Base-by-base conservation (phyloP, 2,329 filamentous ascomycete genomes). In the Microsporum audouinii region DNA sequence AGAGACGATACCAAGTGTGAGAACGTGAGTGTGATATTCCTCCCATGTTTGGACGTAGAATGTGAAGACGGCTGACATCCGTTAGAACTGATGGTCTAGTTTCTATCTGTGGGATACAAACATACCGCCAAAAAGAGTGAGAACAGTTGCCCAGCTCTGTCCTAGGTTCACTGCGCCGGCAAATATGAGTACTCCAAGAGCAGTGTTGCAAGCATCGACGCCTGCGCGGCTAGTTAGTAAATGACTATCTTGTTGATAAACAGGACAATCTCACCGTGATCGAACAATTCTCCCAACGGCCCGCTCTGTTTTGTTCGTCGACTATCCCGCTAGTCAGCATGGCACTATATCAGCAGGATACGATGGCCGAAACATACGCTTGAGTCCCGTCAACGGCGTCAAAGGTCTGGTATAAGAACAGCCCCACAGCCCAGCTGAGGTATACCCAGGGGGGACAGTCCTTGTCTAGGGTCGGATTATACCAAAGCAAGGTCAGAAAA, bases 11-110 rank as follows among this genome's bases (percentile, higher is more conserved):
- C 94, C 94, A 4, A 99, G 83, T 1, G 91, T 96, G 56, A 99
- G 83, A 2, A 91, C 94, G 75, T 96, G 91, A 58, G 94, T 99
- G 77, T 97, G 92, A 77, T 97, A 99, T 74, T 97, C 94, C 71
- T 99, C 94, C 94, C 94, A 99, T 38, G 94, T 97, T 74, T 97
- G 94, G 47, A 97, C 88, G 74, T 97, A 97, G 75, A 99, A 99
- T n/a, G 94, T 96, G 68, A 95, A 80, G 62, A 92, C 84, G 5
- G 88, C 87, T 90, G 63, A 10, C n/a, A 14, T 57, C 10, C 7
- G 27, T 57, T 14, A 27, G 17, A 12, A 12, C 1, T 8, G 57
- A 62, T 55, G 62, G 6, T 39, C 4, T 43, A n/a, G 4, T 43
- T 33, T 55, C 1, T 17, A 33, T 1, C 33, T 33, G 8, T 29